phyloP scores from a whole-genome alignment of 1,284 basidiomycete species.

The Pyrrhoderma noxium region DNA sequence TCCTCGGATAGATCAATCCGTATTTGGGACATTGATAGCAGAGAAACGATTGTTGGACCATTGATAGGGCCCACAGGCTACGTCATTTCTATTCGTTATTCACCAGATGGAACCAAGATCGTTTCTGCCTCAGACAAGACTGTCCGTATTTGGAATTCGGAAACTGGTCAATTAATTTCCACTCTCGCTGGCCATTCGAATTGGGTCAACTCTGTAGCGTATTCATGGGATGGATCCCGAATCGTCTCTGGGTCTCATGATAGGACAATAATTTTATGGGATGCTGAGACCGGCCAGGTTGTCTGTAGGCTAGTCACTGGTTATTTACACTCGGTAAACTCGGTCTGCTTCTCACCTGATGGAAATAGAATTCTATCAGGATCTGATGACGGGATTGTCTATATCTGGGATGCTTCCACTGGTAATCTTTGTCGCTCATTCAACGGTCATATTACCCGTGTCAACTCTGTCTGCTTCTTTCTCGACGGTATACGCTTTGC shows the following conservation, averaged over 20 bases:
- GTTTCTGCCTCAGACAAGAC: slow-evolving; percentile 67
- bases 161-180: slow-evolving; percentile 45
- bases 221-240: neutral
- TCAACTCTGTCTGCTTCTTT: neutral
- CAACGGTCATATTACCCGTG: too few relatives aligned
- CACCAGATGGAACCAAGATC: slow-evolving; percentile 1
- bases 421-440: too few relatives aligned
- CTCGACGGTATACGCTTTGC: neutral
- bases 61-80: too few relatives aligned
- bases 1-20: neutral
- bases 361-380: slow-evolving; percentile 1
- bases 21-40: neutral
- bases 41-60: too few relatives aligned
- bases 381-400: neutral
- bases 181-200: too few relatives aligned
- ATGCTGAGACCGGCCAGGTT: neutral
- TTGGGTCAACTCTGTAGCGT: neutral
- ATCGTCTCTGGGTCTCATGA: slow-evolving; percentile 1
- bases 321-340: neutral
- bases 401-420: neutral
- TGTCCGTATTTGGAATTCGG: slow-evolving; percentile 90
- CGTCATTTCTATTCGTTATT: neutral
- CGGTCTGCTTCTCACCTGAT: slow-evolving; percentile 6
- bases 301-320: neutral
- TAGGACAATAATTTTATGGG: neutral